Conservation (phyloP, 148 eudicot species). For the Amaranthus cruentus region DNA sequence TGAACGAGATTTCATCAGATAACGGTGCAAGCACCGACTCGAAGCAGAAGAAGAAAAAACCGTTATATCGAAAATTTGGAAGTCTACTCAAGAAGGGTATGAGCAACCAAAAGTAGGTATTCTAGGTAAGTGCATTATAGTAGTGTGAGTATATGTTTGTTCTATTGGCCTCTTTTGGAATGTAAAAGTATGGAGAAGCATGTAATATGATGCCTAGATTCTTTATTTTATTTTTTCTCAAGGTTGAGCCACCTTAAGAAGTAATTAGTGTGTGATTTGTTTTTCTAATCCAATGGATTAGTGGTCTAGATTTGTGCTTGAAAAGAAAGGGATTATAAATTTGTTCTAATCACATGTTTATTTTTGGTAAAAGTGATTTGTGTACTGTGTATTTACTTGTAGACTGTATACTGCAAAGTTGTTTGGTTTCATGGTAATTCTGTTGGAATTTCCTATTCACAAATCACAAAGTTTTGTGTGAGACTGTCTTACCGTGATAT, state of each 20-base stretch:
- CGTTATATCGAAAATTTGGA: slow-evolving; percentile 73
- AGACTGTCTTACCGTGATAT: no score
- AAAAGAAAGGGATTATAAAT: slow-evolving; percentile 20
- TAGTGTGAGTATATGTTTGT: no score
- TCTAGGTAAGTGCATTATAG: slow-evolving; percentile 12
- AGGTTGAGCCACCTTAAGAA: slow-evolving; percentile 11
- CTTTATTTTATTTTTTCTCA: slow-evolving; percentile 20
- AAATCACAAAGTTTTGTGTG: no score
- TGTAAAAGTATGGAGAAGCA: no score
- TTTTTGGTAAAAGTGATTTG: slow-evolving; percentile 12
- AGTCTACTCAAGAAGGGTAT: slow-evolving; percentile 74
- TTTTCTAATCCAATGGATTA: background rate
- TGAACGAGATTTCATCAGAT: slow-evolving; percentile 45
- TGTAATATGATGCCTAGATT: slow-evolving; percentile 41
- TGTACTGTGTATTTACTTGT: background rate
- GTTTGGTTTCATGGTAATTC: no score
- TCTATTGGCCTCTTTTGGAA: no score
- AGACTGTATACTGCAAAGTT: no score
- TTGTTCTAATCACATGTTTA: slow-evolving; percentile 17
- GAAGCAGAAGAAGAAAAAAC: slow-evolving; percentile 77
- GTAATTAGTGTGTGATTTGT: slow-evolving; percentile 26
- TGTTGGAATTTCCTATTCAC: no score
- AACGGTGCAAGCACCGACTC: slow-evolving; percentile 51
- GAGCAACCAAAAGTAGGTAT: slow-evolving; percentile 48
- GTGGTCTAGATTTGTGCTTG: slow-evolving; percentile 3